Conservation (phyloP, 768 basidiomycete species). For the Cantharellus anzutake region DNA sequence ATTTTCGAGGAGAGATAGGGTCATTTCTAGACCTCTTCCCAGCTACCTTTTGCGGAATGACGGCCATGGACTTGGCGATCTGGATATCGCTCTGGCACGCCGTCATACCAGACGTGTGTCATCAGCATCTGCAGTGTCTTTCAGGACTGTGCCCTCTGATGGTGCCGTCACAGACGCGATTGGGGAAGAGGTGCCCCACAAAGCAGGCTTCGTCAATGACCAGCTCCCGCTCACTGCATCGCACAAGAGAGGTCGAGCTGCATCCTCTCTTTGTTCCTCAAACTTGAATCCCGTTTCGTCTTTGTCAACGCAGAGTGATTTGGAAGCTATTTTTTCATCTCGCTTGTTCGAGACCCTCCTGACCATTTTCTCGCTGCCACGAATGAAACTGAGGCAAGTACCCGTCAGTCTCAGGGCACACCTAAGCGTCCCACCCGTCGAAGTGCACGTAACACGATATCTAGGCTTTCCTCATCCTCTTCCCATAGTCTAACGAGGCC, state of each 20-base stretch:
- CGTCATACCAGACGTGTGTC: conserved; percentile 5
- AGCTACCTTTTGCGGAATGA: background rate
- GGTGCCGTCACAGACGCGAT: conserved; percentile 1
- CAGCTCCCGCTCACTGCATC: too few relatives aligned
- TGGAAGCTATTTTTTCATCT: conserved; percentile 4
- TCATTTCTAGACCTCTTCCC: background rate
- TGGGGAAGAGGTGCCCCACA: background rate
- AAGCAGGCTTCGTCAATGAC: background rate
- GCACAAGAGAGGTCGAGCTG: background rate
- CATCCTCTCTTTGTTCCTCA: background rate
- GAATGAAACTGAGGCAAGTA: background rate
- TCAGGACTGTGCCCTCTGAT: background rate
- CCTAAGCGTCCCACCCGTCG: background rate
- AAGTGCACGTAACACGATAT: background rate
- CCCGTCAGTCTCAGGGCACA: background rate
- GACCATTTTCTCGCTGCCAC: background rate
- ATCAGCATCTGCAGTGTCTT: conserved; percentile 5
- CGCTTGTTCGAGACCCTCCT: conserved; percentile 8
- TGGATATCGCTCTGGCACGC: conserved; percentile 2
- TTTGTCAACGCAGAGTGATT: conserved; percentile 3
- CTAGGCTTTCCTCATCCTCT: background rate
- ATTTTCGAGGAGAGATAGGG: conserved; percentile 4
- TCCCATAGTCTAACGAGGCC: background rate
- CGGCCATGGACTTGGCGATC: conserved; percentile 1
- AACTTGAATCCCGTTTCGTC: background rate